Evolutionary conservation across 2,329 filamentous ascomycete genomes (phyloP).

Genomic region (Cladosporium colombiae): DNA sequence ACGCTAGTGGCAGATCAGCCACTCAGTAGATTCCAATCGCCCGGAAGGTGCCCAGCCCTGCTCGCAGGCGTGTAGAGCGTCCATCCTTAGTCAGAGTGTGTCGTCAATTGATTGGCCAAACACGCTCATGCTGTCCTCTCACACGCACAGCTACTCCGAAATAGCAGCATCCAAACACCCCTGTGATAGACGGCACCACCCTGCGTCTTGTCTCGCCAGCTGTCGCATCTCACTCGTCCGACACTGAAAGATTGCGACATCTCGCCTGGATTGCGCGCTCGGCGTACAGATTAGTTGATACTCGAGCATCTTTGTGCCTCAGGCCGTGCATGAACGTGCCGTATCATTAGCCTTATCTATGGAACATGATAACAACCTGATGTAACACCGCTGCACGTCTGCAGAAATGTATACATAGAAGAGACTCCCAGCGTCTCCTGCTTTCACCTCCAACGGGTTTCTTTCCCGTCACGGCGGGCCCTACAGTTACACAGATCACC

Average conservation of each 20-base stretch:
- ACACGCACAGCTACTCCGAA: background rate
- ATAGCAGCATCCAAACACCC: background rate
- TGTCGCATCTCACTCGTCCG: slow-evolving; percentile 13
- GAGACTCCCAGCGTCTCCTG: background rate
- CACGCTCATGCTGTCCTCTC: background rate
- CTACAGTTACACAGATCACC: slow-evolving; percentile 13
- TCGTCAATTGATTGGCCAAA: background rate
- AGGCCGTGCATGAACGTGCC: background rate
- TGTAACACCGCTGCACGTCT: background rate
- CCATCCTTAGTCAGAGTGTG: background rate
- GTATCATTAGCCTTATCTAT: background rate
- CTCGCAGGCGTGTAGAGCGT: background rate
- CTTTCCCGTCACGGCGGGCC: too few species aligned
- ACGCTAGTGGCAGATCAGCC: slow-evolving; percentile 20
- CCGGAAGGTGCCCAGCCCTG: slow-evolving; percentile 17
- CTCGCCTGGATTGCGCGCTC: background rate
- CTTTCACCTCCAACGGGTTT: background rate
- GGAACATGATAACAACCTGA: slow-evolving; percentile 2
- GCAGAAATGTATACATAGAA: background rate
- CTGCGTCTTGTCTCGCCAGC: slow-evolving; percentile 15
- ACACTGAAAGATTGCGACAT: slow-evolving; percentile 15
- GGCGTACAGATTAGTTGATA: slow-evolving; percentile 1
- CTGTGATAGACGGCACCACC: background rate
- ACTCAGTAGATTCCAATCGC: slow-evolving; percentile 19
- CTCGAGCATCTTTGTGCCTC: background rate